These are phyloP conservation scores for Trichoderma arundinaceum DNA, from an alignment of 2,329 filamentous ascomycete genomes.

Conservation along the genomic window DNA sequence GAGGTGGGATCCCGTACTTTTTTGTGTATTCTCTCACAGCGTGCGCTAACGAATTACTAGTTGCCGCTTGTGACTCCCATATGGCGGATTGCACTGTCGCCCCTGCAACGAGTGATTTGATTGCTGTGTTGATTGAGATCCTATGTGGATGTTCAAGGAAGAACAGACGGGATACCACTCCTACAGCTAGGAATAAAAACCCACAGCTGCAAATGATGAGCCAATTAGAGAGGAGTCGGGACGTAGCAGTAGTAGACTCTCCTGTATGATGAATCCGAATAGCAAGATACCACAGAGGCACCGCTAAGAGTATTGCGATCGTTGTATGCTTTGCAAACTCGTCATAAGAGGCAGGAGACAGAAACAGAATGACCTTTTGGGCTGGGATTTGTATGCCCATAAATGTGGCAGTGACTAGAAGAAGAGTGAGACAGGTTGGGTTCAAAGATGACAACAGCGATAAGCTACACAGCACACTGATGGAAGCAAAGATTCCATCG, in stretches of 20 bases:
- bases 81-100: constrained; percentile 18
- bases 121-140: constrained; percentile 24
- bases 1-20: constrained; percentile 66
- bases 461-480: constrained; percentile 38
- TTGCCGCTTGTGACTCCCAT: constrained; percentile 36
- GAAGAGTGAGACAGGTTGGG: constrained; percentile 39
- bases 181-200: constrained; percentile 19
- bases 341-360: constrained; percentile 4
- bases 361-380: neutral
- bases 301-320: neutral
- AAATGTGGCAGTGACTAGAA: constrained; percentile 36
- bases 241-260: neutral
- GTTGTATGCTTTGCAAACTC: neutral
- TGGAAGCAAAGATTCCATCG: constrained; percentile 39
- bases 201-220: constrained; percentile 32
- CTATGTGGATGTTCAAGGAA: neutral
- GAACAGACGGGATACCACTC: constrained; percentile 18
- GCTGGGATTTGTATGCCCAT: constrained; percentile 29
- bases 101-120: constrained; percentile 33
- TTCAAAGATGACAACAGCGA: constrained; percentile 40
- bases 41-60: constrained; percentile 35
- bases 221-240: constrained; percentile 28
- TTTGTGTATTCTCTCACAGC: constrained; percentile 52
- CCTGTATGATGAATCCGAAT: neutral
- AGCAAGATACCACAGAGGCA: constrained; percentile 27